Evolutionary conservation across 225 moss, liverwort and hornwort species (phyloP).

Genomic region (Thuidium tamariscinum): DNA sequence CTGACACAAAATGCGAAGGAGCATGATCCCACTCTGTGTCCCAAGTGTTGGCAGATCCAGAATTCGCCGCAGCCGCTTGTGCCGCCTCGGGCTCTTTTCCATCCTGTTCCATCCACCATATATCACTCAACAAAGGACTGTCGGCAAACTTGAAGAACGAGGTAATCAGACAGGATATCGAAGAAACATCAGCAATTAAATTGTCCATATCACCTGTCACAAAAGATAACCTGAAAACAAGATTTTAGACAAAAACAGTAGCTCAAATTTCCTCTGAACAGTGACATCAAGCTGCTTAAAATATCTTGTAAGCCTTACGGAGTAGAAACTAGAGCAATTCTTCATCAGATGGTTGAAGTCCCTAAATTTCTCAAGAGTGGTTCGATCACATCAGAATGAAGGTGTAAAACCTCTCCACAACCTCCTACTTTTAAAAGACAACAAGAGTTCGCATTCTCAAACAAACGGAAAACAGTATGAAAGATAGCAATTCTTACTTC

Average conservation of each 20-base stretch:
- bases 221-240: neutral
- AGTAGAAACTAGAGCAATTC: neutral
- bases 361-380: neutral
- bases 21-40: conserved; percentile 20
- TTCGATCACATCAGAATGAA: neutral
- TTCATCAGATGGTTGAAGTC: neutral
- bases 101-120: conserved; percentile 19
- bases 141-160: neutral
- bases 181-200: neutral
- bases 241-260: neutral
- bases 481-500: neutral
- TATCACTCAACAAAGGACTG: neutral
- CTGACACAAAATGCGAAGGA: neutral
- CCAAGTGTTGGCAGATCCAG: conserved; percentile 10
- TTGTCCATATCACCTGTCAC: neutral
- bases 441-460: neutral
- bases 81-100: neutral
- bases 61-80: neutral
- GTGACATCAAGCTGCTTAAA: neutral
- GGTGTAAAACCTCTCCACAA: neutral
- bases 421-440: neutral
- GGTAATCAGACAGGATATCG: neutral
- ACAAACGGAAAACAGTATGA: neutral
- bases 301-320: neutral
- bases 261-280: neutral